These are phyloP conservation scores for Cutaneotrichosporon sp. DNA, from an alignment of 1,284 basidiomycete genomes.

Conservation along the genomic window DNA sequence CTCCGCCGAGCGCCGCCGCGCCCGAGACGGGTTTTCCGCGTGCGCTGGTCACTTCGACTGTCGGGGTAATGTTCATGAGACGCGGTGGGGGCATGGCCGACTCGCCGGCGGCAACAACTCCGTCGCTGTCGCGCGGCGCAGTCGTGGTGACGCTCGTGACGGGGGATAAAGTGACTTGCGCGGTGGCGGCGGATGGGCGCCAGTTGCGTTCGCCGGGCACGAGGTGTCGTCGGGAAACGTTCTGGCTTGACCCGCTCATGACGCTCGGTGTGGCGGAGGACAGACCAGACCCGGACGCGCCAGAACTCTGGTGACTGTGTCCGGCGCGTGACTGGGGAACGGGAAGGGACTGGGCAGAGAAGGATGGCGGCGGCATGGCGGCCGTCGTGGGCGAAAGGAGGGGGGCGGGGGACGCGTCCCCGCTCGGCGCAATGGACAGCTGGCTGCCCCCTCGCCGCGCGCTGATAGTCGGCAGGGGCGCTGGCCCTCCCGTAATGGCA, in stretches of 20 bases:
- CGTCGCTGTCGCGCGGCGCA: slow-evolving; percentile 11
- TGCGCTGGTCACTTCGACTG: slow-evolving; percentile 10
- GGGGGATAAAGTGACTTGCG: slow-evolving; percentile 41
- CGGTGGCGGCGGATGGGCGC: slow-evolving; percentile 37
- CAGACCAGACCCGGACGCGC: not conserved
- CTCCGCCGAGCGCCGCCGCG: slow-evolving; percentile 1
- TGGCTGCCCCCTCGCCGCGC: not conserved
- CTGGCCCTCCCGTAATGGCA: too few relatives aligned
- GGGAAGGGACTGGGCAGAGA: not conserved
- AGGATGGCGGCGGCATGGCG: not conserved
- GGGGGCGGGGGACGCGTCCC: not conserved
- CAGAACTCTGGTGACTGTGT: slow-evolving; percentile 2
- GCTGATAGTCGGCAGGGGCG: not conserved
- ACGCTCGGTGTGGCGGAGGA: not conserved
- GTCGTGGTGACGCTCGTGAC: slow-evolving; percentile 42
- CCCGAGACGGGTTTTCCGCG: slow-evolving; percentile 5
- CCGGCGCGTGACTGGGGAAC: not conserved
- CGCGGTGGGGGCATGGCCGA: slow-evolving; percentile 4
- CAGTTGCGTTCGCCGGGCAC: slow-evolving; percentile 31
- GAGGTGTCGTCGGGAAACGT: slow-evolving; percentile 14
- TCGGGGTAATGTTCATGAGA: slow-evolving; percentile 1
- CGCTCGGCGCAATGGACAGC: slow-evolving; percentile 1
- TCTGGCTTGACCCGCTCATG: slow-evolving; percentile 16
- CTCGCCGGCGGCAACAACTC: not conserved
- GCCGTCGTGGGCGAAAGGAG: not conserved